phyloP scores from a whole-genome alignment of 306 rosid species.

The Rosa persica region DNA sequence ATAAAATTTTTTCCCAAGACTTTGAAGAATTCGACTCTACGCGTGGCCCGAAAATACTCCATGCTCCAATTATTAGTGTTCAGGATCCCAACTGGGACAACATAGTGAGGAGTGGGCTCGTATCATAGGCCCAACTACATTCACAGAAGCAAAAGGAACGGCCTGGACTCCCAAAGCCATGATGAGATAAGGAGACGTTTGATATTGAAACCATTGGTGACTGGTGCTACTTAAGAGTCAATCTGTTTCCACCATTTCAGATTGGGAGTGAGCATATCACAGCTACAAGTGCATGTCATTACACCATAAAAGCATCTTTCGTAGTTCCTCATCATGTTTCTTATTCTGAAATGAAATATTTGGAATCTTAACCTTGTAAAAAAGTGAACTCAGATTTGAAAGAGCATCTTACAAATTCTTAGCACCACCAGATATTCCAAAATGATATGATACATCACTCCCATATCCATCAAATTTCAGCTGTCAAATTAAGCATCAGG shows the following conservation, averaged over 20 bases:
- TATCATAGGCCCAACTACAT: not conserved
- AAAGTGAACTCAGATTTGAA: constrained; percentile 7
- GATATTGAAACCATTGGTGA: not conserved
- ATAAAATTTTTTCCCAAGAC: too few relatives aligned
- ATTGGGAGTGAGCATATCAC: not conserved
- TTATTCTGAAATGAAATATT: not conserved
- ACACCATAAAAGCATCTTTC: not conserved
- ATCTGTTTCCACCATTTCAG: constrained; percentile 2
- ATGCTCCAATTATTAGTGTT: too few relatives aligned
- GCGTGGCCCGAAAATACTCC: too few relatives aligned
- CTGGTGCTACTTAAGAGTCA: not conserved
- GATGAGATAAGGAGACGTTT: not conserved
- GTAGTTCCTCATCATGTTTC: constrained; percentile 5
- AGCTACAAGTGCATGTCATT: constrained; percentile 19
- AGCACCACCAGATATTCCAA: not conserved
- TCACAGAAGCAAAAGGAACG: not conserved
- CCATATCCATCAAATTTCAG: not conserved
- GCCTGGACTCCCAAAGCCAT: not conserved
- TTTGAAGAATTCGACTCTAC: too few relatives aligned
- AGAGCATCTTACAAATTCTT: constrained; percentile 8
- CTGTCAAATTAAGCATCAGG: constrained; percentile 9
- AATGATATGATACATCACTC: not conserved
- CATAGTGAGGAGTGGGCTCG: not conserved
- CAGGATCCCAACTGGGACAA: too few relatives aligned
- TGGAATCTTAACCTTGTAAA: not conserved